Evolutionary conservation across 345 rosid species (phyloP).

Genomic region (Trapa bicornis): DNA sequence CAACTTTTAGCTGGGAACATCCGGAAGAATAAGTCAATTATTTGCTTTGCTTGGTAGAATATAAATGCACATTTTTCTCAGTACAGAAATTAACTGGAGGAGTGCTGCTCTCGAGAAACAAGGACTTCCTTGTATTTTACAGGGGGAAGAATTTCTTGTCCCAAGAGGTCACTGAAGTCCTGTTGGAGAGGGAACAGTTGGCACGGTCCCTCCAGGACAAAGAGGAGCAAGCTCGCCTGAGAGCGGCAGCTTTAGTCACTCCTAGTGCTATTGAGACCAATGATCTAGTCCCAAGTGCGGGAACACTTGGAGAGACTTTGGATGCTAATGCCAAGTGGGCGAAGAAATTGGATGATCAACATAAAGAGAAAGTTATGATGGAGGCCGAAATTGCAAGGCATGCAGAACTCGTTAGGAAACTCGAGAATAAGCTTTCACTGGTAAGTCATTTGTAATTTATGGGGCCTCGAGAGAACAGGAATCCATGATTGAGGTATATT

Average conservation of each 20-base stretch:
- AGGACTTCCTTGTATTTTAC: slow-evolving; percentile 86
- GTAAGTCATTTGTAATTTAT: slow-evolving; percentile 37
- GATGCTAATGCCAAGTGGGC: slow-evolving; percentile 82
- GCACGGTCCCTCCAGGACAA: slow-evolving; percentile 57
- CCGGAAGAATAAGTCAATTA: neutral
- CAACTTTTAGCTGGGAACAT: neutral
- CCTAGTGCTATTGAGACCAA: slow-evolving; percentile 24
- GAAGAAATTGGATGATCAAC: slow-evolving; percentile 37
- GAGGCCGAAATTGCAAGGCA: slow-evolving; percentile 62
- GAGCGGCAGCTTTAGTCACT: slow-evolving; percentile 47
- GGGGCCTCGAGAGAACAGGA: neutral
- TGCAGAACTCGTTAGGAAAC: slow-evolving; percentile 49
- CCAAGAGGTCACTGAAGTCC: slow-evolving; percentile 57
- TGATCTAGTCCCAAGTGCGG: slow-evolving; percentile 40
- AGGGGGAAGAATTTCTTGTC: slow-evolving; percentile 84
- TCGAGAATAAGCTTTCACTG: slow-evolving; percentile 57
- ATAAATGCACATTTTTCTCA: slow-evolving; percentile 16
- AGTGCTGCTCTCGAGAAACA: slow-evolving; percentile 67
- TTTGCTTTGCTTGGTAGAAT: slow-evolving; percentile 3
- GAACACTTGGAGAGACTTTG: slow-evolving; percentile 78
- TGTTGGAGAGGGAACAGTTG: slow-evolving; percentile 68
- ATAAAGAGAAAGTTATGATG: slow-evolving; percentile 41
- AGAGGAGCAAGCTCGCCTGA: slow-evolving; percentile 74
- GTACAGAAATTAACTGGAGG: slow-evolving; percentile 87
- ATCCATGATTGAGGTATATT: neutral